Conservation (phyloP, 345 rosid genomes). For the Lumnitzera racemosa region DNA sequence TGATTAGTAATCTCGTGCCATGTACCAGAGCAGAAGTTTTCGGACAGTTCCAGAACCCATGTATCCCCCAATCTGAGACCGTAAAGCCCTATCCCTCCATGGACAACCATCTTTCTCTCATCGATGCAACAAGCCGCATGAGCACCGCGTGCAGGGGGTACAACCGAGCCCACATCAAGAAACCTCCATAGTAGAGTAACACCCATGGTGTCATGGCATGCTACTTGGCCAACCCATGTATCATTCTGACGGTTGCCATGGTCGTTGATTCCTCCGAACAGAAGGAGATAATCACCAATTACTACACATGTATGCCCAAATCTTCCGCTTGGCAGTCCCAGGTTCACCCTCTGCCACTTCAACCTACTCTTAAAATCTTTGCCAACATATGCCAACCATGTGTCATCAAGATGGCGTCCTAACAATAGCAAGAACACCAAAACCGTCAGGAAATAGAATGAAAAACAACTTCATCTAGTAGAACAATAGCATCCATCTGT, state of each 20-base stretch:
- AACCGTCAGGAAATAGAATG: not conserved
- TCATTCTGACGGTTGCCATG: constrained; percentile 72
- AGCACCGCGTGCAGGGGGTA: constrained; percentile 89
- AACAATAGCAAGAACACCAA: constrained; percentile 1
- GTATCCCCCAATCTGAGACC: constrained; percentile 76
- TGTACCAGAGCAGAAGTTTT: constrained; percentile 42
- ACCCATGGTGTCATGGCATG: constrained; percentile 29
- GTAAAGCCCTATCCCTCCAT: constrained; percentile 72
- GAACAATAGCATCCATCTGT: not conserved
- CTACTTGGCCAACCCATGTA: constrained; percentile 75
- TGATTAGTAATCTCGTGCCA: constrained; percentile 54
- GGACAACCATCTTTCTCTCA: constrained; percentile 61
- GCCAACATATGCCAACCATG: constrained; percentile 71
- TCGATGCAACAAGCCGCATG: constrained; percentile 81
- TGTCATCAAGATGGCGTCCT: constrained; percentile 97
- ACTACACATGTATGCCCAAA: constrained; percentile 82
- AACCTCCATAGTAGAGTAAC: constrained; percentile 56
- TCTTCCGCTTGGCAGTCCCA: constrained; percentile 83
- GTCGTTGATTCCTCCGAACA: constrained; percentile 93
- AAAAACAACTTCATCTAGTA: not conserved
- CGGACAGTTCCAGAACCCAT: constrained; percentile 75
- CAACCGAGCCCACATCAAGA: constrained; percentile 40
- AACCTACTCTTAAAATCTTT: constrained; percentile 34
- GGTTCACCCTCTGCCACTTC: constrained; percentile 59
- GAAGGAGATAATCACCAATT: constrained; percentile 45